Conservation (phyloP, 176 grass and related monocot genomes). For the Guadua angustifolia region DNA sequence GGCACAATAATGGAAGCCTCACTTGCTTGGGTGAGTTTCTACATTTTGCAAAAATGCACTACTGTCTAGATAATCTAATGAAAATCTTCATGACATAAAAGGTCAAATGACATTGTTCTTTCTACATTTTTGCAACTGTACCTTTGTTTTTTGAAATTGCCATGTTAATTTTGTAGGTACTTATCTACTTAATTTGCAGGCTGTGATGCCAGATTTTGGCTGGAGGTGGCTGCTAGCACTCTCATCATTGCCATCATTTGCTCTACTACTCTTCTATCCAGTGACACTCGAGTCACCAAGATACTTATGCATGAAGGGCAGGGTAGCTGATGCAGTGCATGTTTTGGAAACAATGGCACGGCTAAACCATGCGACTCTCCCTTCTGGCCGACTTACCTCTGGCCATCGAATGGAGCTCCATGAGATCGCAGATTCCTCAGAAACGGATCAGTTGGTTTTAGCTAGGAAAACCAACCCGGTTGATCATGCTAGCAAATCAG, state of each 20-base stretch:
- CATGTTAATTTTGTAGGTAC: slow-evolving; percentile 17
- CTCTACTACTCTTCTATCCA: slow-evolving; percentile 81
- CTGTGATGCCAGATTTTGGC: slow-evolving; percentile 83
- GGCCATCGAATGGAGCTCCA: slow-evolving; percentile 59
- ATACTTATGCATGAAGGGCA: slow-evolving; percentile 92
- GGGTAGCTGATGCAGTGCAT: slow-evolving; percentile 64
- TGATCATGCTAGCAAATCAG: slow-evolving; percentile 46
- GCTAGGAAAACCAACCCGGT: slow-evolving; percentile 38
- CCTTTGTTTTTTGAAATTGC: slow-evolving; percentile 13
- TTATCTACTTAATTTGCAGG: slow-evolving; percentile 56
- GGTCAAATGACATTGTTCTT: slow-evolving; percentile 15
- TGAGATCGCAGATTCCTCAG: slow-evolving; percentile 54
- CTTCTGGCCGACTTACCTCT: slow-evolving; percentile 63
- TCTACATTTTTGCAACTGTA: neutral
- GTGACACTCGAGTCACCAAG: slow-evolving; percentile 82
- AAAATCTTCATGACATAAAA: slow-evolving; percentile 7
- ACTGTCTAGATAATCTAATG: neutral
- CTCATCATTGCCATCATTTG: slow-evolving; percentile 88
- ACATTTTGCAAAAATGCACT: slow-evolving; percentile 32
- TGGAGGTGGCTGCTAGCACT: slow-evolving; percentile 91
- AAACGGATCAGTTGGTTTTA: slow-evolving; percentile 50
- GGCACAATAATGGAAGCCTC: slow-evolving; percentile 98
- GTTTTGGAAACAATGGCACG: slow-evolving; percentile 82
- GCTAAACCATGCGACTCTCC: slow-evolving; percentile 67
- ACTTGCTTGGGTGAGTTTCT: slow-evolving; percentile 83